These are phyloP conservation scores for Aspergillus flavus DNA, from an alignment of 2,329 filamentous ascomycete genomes.

Conservation along the genomic window DNA sequence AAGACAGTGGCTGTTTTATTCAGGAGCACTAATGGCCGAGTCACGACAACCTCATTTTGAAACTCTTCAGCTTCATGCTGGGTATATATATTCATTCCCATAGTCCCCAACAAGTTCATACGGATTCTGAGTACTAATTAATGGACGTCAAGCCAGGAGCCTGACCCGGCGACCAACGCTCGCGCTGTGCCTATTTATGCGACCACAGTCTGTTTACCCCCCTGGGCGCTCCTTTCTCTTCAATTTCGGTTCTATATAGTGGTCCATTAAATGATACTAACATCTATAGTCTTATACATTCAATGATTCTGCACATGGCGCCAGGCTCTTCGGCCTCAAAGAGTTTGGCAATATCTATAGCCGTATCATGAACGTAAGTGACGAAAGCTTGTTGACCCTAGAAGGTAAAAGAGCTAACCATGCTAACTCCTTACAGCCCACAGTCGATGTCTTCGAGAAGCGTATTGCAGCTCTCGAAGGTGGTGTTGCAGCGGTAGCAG, in stretches of 20 bases:
- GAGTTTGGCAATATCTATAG: slow-evolving; percentile 98
- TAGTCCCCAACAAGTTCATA: background rate
- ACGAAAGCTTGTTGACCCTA: background rate
- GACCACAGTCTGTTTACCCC: slow-evolving; percentile 62
- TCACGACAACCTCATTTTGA: slow-evolving; percentile 64
- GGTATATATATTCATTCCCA: slow-evolving; percentile 55
- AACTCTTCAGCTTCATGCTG: slow-evolving; percentile 83
- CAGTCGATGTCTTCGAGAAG: slow-evolving; percentile 95
- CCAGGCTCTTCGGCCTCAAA: slow-evolving; percentile 93
- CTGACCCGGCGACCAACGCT: slow-evolving; percentile 80
- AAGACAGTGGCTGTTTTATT: background rate
- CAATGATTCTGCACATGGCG: slow-evolving; percentile 94
- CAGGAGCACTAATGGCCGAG: slow-evolving; percentile 35
- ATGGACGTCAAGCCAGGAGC: slow-evolving; percentile 64
- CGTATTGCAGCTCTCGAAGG: slow-evolving; percentile 94
- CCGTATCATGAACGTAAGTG: slow-evolving; percentile 84
- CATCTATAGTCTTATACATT: slow-evolving; percentile 77
- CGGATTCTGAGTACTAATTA: slow-evolving; percentile 12
- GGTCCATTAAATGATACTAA: background rate
- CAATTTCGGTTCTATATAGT: background rate
- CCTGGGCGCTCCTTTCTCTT: background rate
- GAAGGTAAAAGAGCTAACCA: background rate
- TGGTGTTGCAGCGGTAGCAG: slow-evolving; percentile 81
- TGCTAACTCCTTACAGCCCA: slow-evolving; percentile 60
- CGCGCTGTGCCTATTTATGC: slow-evolving; percentile 96